phyloP scores from a whole-genome alignment of 2,329 filamentous ascomycete species.

The Sclerotinia minor region DNA sequence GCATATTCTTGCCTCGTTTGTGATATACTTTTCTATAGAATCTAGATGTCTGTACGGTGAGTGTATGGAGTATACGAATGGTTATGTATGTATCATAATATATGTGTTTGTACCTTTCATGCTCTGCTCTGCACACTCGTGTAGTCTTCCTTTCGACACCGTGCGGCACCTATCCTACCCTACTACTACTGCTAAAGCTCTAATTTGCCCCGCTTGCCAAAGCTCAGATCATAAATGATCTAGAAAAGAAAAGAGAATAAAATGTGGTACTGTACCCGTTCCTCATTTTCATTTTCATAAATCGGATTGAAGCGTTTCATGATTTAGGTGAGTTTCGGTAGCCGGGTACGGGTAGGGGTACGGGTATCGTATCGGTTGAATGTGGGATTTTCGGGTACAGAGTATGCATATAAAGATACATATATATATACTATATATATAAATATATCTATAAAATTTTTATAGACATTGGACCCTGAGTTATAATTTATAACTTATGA shows the following conservation, averaged over 20 bases:
- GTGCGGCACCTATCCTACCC: background rate
- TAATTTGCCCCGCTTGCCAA: background rate
- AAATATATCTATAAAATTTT: too few relatives aligned
- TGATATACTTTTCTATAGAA: background rate
- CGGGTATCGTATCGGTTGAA: too few relatives aligned
- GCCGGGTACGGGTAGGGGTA: too few relatives aligned
- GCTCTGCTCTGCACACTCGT: background rate
- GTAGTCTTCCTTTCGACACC: background rate
- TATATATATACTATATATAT: too few relatives aligned
- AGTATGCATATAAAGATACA: too few relatives aligned
- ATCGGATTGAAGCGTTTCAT: too few relatives aligned
- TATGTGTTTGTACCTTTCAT: background rate
- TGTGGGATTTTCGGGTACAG: too few relatives aligned
- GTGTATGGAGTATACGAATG: too few relatives aligned
- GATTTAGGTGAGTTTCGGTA: too few relatives aligned
- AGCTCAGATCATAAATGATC: background rate
- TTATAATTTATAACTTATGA: background rate
- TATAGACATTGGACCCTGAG: conserved; percentile 10
- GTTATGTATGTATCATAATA: too few relatives aligned
- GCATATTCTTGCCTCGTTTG: background rate
- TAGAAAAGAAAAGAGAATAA: background rate
- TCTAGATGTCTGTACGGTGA: too few relatives aligned
- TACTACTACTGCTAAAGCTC: background rate
- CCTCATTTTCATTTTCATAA: too few relatives aligned
- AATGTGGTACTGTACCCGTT: background rate